A percentile compares a stretch with the other conserved stretches of the same genome.
Evolutionary conservation across 2,329 filamentous ascomycete species (phyloP).

Genomic region (Gliomastix tumulicola): DNA sequence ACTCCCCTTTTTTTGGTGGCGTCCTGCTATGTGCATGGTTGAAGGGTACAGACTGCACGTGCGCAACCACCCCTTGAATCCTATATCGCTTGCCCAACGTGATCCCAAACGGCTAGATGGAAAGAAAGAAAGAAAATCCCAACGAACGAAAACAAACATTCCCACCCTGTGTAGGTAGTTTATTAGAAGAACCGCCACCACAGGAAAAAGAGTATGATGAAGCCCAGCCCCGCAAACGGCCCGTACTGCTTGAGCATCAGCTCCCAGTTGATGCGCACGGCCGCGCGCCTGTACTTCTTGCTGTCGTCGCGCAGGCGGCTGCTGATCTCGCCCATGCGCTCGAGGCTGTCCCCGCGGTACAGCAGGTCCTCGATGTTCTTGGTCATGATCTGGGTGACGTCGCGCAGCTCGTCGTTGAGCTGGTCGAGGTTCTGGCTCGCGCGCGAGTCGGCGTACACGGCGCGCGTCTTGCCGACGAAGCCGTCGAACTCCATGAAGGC

Average conservation of each 20-base stretch:
- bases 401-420: constrained; percentile 92
- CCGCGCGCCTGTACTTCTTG: constrained; percentile 87
- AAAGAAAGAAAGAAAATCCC: too few relatives aligned
- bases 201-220: constrained; percentile 80
- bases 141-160: too few relatives aligned
- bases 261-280: constrained; percentile 97
- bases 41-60: too few relatives aligned
- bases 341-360: constrained; percentile 88
- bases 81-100: too few relatives aligned
- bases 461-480: constrained; percentile 88
- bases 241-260: constrained; percentile 94
- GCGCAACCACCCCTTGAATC: too few relatives aligned
- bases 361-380: constrained; percentile 99
- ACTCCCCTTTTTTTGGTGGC: too few relatives aligned
- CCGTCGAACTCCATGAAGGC: constrained; percentile 98
- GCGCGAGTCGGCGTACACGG: constrained; percentile 87
- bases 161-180: too few relatives aligned
- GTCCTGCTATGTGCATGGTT: too few relatives aligned
- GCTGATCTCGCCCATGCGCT: constrained; percentile 95
- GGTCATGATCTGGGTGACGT: constrained; percentile 99
- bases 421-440: constrained; percentile 90
- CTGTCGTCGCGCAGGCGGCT: constrained; percentile 83
- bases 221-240: constrained; percentile 72
- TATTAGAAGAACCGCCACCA: constrained; percentile 93
- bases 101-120: too few relatives aligned